Percentiles rank a stretch among this genome's conserved stretches.
These are phyloP conservation scores for Glarea lozoyensis DNA, from an alignment of 495 filamentous ascomycete genomes.

Conservation along the genomic window DNA sequence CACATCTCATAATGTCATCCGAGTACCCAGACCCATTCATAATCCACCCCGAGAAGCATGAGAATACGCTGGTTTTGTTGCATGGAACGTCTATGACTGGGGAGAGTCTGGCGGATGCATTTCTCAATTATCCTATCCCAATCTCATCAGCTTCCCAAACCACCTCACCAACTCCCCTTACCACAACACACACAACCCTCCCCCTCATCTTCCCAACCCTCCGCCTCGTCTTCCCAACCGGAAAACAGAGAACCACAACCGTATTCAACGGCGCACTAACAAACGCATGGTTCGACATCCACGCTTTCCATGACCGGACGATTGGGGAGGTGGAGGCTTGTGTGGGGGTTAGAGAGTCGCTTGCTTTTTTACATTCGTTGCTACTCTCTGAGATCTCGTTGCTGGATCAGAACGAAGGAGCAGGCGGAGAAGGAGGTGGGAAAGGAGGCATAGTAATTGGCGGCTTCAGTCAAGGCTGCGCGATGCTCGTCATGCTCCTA, in stretches of 20 bases:
- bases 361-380: not conserved
- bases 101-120: conserved; percentile 1
- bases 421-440: no score
- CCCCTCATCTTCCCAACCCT: conserved; percentile 4
- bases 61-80: conserved; percentile 12
- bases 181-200: conserved; percentile 1
- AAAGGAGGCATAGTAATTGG: conserved; percentile 1
- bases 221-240: conserved; percentile 15
- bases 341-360: not conserved
- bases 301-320: conserved; percentile 9
- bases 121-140: not conserved
- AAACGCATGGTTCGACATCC: conserved; percentile 16
- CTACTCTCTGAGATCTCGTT: not conserved
- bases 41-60: conserved; percentile 7
- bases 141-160: not conserved
- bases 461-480: conserved; percentile 14
- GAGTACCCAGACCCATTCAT: no score
- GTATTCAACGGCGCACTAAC: conserved; percentile 3
- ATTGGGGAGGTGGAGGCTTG: not conserved
- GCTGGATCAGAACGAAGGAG: not conserved
- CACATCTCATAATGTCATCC: no score
- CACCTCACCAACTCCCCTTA: not conserved
- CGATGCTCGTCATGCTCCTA: conserved; percentile 7
- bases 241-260: conserved; percentile 1
- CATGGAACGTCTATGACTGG: conserved; percentile 12